Evolutionary conservation across 352 stramenopile species (phyloP).

Genomic region (Globisporangium irregulare): DNA sequence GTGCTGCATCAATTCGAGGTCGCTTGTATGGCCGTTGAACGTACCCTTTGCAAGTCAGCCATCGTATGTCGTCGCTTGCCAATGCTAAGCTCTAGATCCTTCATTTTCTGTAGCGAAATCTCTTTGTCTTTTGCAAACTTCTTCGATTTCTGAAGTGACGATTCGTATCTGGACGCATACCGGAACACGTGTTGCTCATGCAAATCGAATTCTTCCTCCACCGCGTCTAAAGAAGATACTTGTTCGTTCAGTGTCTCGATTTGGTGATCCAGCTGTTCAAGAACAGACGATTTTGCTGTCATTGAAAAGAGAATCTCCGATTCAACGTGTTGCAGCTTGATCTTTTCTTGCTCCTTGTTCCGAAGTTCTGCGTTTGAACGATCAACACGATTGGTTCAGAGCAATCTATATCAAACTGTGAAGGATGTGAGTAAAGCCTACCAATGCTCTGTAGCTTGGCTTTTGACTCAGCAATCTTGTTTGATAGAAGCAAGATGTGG

Average conservation of each 20-base stretch:
- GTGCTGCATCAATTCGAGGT: background rate
- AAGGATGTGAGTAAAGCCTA: background rate
- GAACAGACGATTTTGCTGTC: background rate
- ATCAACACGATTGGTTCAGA: background rate
- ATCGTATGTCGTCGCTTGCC: background rate
- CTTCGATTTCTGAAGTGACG: background rate
- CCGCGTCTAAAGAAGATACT: background rate
- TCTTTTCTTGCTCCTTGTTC: background rate
- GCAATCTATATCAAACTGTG: background rate
- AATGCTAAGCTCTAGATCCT: background rate
- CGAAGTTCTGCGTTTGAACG: background rate
- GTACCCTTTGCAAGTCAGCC: background rate
- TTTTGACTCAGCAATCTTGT: background rate
- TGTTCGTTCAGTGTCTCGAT: background rate
- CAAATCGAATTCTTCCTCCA: background rate
- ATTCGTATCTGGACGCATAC: background rate
- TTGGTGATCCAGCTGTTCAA: background rate
- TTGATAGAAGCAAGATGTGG: background rate
- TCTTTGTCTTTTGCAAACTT: background rate
- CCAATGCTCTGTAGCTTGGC: background rate
- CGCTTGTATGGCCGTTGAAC: background rate
- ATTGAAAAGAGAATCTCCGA: background rate
- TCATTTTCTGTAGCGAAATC: background rate
- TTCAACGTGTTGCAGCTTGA: background rate
- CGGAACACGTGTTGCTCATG: slow-evolving; percentile 6